Evolutionary conservation across 129 eudicot genomes (phyloP).

Genomic region (Erigeron canadensis): DNA sequence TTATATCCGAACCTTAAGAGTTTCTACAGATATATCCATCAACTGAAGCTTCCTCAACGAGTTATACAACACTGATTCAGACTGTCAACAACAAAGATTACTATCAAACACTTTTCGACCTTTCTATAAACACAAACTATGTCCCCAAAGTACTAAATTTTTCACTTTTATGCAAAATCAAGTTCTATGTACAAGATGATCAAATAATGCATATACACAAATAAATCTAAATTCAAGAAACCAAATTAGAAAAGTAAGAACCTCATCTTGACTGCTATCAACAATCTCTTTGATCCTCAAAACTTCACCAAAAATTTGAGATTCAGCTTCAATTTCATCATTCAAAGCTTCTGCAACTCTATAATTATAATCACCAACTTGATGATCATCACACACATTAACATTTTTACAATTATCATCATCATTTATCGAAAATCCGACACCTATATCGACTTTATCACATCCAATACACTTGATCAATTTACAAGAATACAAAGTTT

Average conservation of each 20-base stretch:
- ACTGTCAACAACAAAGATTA: constrained; percentile 39
- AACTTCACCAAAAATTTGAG: constrained; percentile 54
- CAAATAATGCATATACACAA: not conserved
- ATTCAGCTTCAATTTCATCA: constrained; percentile 76
- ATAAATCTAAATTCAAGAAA: not conserved
- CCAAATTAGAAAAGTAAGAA: not conserved
- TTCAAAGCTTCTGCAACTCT: constrained; percentile 84
- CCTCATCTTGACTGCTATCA: constrained; percentile 67
- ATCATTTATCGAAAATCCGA: constrained; percentile 29
- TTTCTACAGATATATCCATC: constrained; percentile 68
- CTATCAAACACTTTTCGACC: not conserved
- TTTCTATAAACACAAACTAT: not conserved
- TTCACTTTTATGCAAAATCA: not conserved
- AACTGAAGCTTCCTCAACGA: constrained; percentile 81
- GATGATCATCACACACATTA: constrained; percentile 29
- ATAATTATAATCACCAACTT: constrained; percentile 43
- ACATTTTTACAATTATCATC: constrained; percentile 24
- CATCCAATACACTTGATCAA: constrained; percentile 62
- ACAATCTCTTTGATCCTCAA: constrained; percentile 72
- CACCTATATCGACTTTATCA: constrained; percentile 50
- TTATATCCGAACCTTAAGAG: constrained; percentile 57
- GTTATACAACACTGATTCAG: constrained; percentile 56
- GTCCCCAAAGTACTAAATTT: too few relatives aligned
- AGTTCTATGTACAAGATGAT: not conserved
- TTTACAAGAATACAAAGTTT: constrained; percentile 59